Conservation (phyloP, 192 early-diverging fungal species). For the Mortierella claussenii region DNA sequence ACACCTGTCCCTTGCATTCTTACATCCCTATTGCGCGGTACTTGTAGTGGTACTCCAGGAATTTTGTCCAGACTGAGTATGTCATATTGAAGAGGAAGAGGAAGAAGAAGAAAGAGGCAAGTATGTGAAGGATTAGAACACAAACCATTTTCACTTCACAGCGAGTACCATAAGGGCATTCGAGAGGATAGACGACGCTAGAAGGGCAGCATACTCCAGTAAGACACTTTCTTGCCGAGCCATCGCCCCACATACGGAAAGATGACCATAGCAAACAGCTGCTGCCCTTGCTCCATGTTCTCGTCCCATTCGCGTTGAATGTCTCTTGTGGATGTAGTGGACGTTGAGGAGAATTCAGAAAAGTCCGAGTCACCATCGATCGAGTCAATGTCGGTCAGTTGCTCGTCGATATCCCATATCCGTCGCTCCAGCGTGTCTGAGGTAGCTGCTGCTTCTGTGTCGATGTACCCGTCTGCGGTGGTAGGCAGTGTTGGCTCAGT, state of each 20-base stretch:
- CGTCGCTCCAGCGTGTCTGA: conserved; percentile 21
- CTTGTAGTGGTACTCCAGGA: conserved; percentile 48
- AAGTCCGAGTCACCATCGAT: conserved; percentile 52
- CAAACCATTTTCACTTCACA: not conserved
- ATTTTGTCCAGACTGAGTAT: conserved; percentile 45
- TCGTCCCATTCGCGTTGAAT: conserved; percentile 66
- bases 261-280: conserved; percentile 61
- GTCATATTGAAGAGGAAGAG: not conserved
- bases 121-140: too few relatives aligned
- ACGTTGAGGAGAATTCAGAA: conserved; percentile 49
- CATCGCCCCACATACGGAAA: conserved; percentile 63
- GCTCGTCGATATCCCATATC: conserved; percentile 49
- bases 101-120: too few relatives aligned
- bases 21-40: conserved; percentile 40
- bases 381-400: conserved; percentile 32
- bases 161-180: not conserved
- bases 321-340: conserved; percentile 50
- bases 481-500: conserved; percentile 25
- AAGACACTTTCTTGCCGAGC: conserved; percentile 62
- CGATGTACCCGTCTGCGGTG: conserved; percentile 44
- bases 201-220: conserved; percentile 57
- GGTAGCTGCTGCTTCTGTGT: conserved; percentile 6
- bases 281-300: conserved; percentile 58
- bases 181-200: too few relatives aligned
- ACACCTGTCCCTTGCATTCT: too few relatives aligned